A percentile compares a stretch with the other conserved stretches of the same genome.
These are phyloP conservation scores for Cryptococcus jaspeensis DNA, from an alignment of 1,284 basidiomycete genomes.

Conservation along the genomic window DNA sequence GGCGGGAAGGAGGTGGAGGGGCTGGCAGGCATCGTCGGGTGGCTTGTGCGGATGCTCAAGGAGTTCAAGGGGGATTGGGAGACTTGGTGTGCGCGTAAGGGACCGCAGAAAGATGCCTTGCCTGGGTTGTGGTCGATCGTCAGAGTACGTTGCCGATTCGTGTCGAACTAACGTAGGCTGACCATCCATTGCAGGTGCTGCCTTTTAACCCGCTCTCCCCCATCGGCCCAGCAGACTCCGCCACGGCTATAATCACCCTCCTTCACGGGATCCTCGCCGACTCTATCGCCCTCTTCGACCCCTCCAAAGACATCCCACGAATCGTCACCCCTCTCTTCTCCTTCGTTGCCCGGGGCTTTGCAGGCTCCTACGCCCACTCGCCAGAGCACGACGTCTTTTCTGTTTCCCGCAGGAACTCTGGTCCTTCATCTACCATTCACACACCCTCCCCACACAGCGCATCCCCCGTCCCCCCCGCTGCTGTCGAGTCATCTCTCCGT, in stretches of 20 bases:
- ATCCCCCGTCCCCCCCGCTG: not conserved
- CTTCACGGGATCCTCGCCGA: conserved; percentile 32
- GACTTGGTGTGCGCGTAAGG: conserved; percentile 29
- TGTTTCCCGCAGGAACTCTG: conserved; percentile 9
- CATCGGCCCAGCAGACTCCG: conserved; percentile 26
- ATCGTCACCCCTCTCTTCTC: conserved; percentile 40
- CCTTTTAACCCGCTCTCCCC: conserved; percentile 33
- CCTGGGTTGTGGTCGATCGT: not conserved
- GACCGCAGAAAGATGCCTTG: conserved; percentile 7
- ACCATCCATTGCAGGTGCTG: conserved; percentile 1
- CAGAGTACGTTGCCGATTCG: conserved; percentile 2
- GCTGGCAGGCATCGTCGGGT: conserved; percentile 39
- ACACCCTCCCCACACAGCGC: conserved; percentile 1
- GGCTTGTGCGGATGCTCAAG: conserved; percentile 26
- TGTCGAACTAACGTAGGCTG: not conserved
- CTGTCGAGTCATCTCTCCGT: conserved; percentile 6
- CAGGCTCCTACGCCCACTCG: conserved; percentile 8
- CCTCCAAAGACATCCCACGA: conserved; percentile 29
- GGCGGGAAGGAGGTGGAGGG: conserved; percentile 34
- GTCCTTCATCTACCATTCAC: conserved; percentile 3
- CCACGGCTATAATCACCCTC: conserved; percentile 37
- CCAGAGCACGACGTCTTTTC: conserved; percentile 8
- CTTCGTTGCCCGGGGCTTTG: conserved; percentile 37
- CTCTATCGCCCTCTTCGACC: conserved; percentile 43
- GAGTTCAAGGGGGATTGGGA: conserved; percentile 33